phyloP scores from a whole-genome alignment of 179 eudicot species.

The Beta corolliflora region DNA sequence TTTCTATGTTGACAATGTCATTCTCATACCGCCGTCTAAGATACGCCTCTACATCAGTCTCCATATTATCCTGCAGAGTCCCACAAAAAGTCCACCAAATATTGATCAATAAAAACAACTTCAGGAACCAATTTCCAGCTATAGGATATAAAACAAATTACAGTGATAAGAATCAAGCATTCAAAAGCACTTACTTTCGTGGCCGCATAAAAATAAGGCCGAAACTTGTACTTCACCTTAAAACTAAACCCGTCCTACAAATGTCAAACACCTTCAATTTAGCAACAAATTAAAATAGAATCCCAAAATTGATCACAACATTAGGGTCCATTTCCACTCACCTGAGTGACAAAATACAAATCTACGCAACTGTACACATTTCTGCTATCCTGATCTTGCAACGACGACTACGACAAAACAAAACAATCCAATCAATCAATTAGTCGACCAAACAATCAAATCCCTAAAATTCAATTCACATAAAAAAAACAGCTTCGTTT shows the following conservation, averaged over 20 bases:
- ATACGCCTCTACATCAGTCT: constrained; percentile 87
- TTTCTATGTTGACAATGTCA: constrained; percentile 76
- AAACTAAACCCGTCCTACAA: constrained; percentile 86
- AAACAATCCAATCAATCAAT: constrained; percentile 7
- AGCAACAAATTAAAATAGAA: not conserved
- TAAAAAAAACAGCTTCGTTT: not conserved
- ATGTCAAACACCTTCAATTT: constrained; percentile 2
- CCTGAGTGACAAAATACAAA: constrained; percentile 97
- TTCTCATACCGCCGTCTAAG: constrained; percentile 84
- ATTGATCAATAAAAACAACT: not conserved
- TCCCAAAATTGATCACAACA: not conserved
- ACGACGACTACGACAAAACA: constrained; percentile 58
- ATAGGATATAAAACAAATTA: not conserved
- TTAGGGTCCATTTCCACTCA: constrained; percentile 26
- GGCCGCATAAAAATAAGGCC: constrained; percentile 95
- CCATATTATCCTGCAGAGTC: constrained; percentile 67
- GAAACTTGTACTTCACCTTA: constrained; percentile 82
- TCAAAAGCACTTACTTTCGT: constrained; percentile 59
- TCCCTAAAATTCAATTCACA: constrained; percentile 6
- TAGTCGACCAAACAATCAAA: not conserved
- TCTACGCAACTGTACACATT: constrained; percentile 90
- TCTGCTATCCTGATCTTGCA: constrained; percentile 78
- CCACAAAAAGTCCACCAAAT: not conserved
- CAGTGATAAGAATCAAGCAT: not conserved
- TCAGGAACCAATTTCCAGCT: not conserved